These are phyloP conservation scores for Talaromyces thailandensis DNA, from an alignment of 495 filamentous ascomycete genomes.

Conservation along the genomic window DNA sequence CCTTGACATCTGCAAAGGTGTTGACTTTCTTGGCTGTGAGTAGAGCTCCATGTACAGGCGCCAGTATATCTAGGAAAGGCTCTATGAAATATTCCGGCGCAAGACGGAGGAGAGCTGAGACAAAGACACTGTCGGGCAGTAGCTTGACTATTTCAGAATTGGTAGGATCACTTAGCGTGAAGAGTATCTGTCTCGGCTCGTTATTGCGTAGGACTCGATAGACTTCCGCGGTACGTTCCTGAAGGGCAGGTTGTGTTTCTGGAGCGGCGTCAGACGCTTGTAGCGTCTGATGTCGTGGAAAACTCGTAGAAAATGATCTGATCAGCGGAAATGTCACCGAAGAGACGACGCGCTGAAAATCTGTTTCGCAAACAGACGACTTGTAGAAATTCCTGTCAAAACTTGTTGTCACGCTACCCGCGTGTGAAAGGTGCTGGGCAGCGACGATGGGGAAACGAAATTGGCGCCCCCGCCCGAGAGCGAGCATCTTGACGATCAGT, in stretches of 20 bases:
- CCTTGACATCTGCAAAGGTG: constrained; percentile 22
- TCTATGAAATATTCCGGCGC: constrained; percentile 34
- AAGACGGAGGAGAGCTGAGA: constrained; percentile 28
- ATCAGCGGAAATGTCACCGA: neutral
- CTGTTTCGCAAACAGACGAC: neutral
- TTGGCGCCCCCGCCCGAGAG: neutral
- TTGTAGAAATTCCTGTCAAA: neutral
- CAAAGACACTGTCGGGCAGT: constrained; percentile 25
- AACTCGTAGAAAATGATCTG: neutral
- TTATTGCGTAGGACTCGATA: neutral
- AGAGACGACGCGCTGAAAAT: neutral
- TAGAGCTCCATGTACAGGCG: constrained; percentile 32
- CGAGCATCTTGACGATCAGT: neutral
- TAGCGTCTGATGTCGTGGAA: neutral
- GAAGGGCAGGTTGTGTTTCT: neutral
- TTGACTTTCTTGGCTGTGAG: constrained; percentile 17
- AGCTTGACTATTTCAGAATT: constrained; percentile 11
- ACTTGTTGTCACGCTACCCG: neutral
- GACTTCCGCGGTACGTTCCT: neutral
- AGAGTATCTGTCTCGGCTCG: neutral
- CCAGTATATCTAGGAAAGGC: constrained; percentile 41
- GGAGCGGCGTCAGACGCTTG: neutral
- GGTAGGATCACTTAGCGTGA: neutral
- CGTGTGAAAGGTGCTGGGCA: neutral
- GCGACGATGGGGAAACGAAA: neutral